A percentile compares a stretch with the other conserved stretches of the same genome.
phyloP scores from a whole-genome alignment of 2,329 filamentous ascomycete species.

The Malbranchea cinnamomea region DNA sequence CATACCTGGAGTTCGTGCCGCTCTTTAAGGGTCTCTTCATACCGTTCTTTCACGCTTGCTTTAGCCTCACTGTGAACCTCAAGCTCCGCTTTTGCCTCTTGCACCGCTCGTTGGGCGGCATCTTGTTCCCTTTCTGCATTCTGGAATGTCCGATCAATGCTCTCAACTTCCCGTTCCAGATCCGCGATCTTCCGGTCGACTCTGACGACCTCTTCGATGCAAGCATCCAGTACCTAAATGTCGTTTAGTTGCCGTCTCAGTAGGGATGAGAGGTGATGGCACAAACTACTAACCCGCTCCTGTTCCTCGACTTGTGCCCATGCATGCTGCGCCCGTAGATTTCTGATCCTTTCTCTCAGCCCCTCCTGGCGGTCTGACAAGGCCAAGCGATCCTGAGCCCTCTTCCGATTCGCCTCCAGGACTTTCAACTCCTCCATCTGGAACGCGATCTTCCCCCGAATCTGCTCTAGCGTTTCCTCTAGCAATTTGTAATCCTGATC shows the following conservation, averaged over 20 bases:
- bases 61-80: conserved; percentile 34
- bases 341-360: conserved; percentile 45
- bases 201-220: conserved; percentile 22
- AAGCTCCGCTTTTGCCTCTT: conserved; percentile 29
- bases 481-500: conserved; percentile 83
- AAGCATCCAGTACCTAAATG: conserved; percentile 18
- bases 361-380: conserved; percentile 50
- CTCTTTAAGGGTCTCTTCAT: conserved; percentile 39
- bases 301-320: conserved; percentile 76
- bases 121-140: conserved; percentile 25
- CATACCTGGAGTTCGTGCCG: conserved; percentile 37
- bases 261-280: background rate
- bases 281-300: conserved; percentile 37
- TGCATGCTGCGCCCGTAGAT: conserved; percentile 53
- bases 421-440: conserved; percentile 48
- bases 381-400: conserved; percentile 50
- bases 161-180: conserved; percentile 27
- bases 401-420: conserved; percentile 43
- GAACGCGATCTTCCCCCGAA: conserved; percentile 46
- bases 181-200: conserved; percentile 35
- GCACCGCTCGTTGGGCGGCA: conserved; percentile 27
- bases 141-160: conserved; percentile 33
- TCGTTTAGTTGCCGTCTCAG: conserved; percentile 5
- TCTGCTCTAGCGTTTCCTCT: conserved; percentile 61
- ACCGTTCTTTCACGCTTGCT: conserved; percentile 34